phyloP scores from a whole-genome alignment of 805 yeast species.

The Kuraishia capsulata region DNA sequence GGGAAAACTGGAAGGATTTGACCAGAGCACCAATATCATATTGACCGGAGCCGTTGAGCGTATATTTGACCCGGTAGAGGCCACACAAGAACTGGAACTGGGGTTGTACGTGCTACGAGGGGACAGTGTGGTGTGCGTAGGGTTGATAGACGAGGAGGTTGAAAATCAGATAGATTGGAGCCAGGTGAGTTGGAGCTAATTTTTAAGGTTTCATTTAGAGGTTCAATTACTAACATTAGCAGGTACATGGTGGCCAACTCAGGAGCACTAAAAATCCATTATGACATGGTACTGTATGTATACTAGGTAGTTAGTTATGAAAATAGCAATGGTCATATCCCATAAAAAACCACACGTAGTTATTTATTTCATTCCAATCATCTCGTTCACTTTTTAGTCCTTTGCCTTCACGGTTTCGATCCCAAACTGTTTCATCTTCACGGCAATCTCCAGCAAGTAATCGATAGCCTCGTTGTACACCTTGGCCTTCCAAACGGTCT shows the following conservation, averaged over 20 bases:
- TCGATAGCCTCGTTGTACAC: conserved; percentile 90
- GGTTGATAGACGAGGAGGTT: conserved; percentile 35
- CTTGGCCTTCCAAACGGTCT: conserved; percentile 85
- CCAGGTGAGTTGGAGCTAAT: conserved; percentile 5
- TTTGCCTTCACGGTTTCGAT: conserved; percentile 34
- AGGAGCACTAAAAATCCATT: conserved; percentile 22
- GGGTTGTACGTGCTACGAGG: conserved; percentile 52
- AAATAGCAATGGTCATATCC: too few relatives aligned
- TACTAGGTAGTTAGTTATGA: too few relatives aligned
- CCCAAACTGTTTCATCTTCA: conserved; percentile 69
- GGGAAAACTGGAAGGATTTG: conserved; percentile 51
- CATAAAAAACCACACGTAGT: background rate
- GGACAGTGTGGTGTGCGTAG: conserved; percentile 48
- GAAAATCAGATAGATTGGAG: conserved; percentile 34
- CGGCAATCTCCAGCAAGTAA: conserved; percentile 75
- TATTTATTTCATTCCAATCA: background rate
- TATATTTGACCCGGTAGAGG: conserved; percentile 31
- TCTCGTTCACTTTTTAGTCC: background rate
- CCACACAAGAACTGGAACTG: conserved; percentile 27
- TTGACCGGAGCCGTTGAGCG: conserved; percentile 43
- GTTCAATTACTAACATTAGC: background rate
- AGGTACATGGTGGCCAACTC: conserved; percentile 13
- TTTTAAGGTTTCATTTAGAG: too few relatives aligned
- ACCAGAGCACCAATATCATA: conserved; percentile 53
- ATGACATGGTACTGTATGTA: too few relatives aligned